Conservation (phyloP, 345 rosid species). For the Aurinia saxatilis region DNA sequence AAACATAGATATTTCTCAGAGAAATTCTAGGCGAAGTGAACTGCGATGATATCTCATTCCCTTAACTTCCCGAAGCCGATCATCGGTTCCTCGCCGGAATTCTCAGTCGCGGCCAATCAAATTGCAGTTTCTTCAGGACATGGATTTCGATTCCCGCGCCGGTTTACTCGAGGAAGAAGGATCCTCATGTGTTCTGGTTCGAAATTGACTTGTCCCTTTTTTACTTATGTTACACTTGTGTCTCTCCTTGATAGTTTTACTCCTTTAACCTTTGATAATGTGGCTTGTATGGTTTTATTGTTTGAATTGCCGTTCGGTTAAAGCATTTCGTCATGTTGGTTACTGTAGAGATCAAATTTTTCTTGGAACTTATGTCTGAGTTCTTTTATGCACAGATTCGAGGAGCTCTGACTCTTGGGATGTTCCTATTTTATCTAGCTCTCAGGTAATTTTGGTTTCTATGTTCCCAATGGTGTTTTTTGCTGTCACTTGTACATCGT, state of each 20-base stretch:
- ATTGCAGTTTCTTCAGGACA: not conserved
- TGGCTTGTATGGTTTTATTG: not conserved
- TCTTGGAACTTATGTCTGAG: too few species aligned
- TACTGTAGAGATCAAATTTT: not conserved
- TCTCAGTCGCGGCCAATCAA: not conserved
- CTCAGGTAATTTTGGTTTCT: constrained; percentile 41
- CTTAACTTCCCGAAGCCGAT: constrained; percentile 13
- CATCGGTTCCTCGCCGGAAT: not conserved
- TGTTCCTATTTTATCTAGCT: constrained; percentile 52
- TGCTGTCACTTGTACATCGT: not conserved
- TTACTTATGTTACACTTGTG: not conserved
- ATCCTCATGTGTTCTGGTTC: constrained; percentile 17
- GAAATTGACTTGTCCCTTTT: not conserved
- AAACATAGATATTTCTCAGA: too few species aligned
- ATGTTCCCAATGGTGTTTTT: not conserved
- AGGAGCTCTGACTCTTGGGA: constrained; percentile 25
- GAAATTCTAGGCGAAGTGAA: too few species aligned
- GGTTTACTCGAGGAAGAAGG: not conserved
- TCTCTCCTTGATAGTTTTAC: not conserved
- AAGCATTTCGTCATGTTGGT: not conserved
- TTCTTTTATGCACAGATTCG: constrained; percentile 33
- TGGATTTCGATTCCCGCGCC: not conserved
- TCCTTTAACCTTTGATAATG: not conserved
- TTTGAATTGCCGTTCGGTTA: not conserved
- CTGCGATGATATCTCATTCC: constrained; percentile 31